phyloP scores from a whole-genome alignment of 1,139 yeast species.

The Yamadazyma sp. region DNA sequence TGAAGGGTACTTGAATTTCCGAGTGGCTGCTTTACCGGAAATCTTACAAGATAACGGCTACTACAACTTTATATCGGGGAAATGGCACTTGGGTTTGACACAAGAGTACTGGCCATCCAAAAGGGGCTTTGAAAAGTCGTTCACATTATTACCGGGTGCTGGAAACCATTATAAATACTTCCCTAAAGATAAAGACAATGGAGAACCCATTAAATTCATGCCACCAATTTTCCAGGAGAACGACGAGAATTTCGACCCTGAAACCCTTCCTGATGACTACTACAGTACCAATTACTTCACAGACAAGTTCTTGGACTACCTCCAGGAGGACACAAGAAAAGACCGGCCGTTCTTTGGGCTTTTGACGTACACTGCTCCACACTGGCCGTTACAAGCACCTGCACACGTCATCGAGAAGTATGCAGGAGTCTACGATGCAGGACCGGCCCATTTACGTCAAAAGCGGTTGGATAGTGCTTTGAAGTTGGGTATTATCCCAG shows the following conservation, averaged over 20 bases:
- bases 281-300: slow-evolving; percentile 49
- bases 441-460: slow-evolving; percentile 45
- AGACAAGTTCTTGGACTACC: slow-evolving; percentile 38
- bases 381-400: slow-evolving; percentile 64
- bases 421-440: slow-evolving; percentile 48
- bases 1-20: slow-evolving; percentile 54
- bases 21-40: slow-evolving; percentile 55
- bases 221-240: slow-evolving; percentile 38
- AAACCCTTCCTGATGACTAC: slow-evolving; percentile 43
- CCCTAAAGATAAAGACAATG: slow-evolving; percentile 30
- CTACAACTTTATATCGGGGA: slow-evolving; percentile 50
- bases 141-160: slow-evolving; percentile 55
- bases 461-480: slow-evolving; percentile 38
- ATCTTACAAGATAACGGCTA: slow-evolving; percentile 49
- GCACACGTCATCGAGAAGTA: slow-evolving; percentile 45
- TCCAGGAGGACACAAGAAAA: slow-evolving; percentile 26
- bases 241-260: slow-evolving; percentile 34
- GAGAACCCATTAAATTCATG: slow-evolving; percentile 25
- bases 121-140: slow-evolving; percentile 53
- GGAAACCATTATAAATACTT: slow-evolving; percentile 57
- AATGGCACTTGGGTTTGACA: slow-evolving; percentile 57
- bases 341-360: slow-evolving; percentile 54
- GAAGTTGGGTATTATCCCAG: slow-evolving; percentile 45
- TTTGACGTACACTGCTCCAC: slow-evolving; percentile 59
- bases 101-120: slow-evolving; percentile 51